phyloP scores from a whole-genome alignment of 2,329 filamentous ascomycete genomes.

The Fusarium beomiforme region DNA sequence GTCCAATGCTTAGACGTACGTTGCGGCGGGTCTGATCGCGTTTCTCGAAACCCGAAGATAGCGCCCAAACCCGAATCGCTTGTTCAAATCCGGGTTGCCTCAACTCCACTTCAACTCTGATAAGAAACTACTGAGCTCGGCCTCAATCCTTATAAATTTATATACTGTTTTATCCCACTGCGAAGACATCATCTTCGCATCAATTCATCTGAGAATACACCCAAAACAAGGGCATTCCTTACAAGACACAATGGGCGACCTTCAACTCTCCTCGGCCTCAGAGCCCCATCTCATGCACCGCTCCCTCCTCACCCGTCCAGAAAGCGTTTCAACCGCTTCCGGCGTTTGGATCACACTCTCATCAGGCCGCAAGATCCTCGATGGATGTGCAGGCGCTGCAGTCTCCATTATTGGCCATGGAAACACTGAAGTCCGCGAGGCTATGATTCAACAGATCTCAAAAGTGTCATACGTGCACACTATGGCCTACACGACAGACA shows the following conservation, averaged over 20 bases:
- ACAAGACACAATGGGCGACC: neutral
- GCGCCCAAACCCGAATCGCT: neutral
- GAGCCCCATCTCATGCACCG: conserved; percentile 47
- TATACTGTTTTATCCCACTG: no score
- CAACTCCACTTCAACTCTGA: neutral
- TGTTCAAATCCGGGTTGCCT: conserved; percentile 7
- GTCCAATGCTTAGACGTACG: neutral
- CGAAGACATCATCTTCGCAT: no score
- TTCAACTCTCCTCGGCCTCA: neutral
- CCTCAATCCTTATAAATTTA: neutral
- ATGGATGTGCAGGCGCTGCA: conserved; percentile 78
- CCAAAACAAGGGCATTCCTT: rapidly evolving
- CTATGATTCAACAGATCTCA: conserved; percentile 68
- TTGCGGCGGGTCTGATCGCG: neutral
- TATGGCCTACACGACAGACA: conserved; percentile 58
- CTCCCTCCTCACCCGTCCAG: conserved; percentile 44
- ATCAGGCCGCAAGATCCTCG: conserved; percentile 62
- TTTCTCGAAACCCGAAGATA: conserved; percentile 6
- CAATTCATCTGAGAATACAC: rapidly evolving
- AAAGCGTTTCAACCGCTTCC: conserved; percentile 54
- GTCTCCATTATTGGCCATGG: conserved; percentile 68
- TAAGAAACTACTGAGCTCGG: neutral
- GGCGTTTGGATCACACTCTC: conserved; percentile 50
- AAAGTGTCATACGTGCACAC: conserved; percentile 59
- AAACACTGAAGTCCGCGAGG: conserved; percentile 66